Evolutionary conservation across 1,139 yeast genomes (phyloP).

Genomic region (Hansenula anomala): DNA sequence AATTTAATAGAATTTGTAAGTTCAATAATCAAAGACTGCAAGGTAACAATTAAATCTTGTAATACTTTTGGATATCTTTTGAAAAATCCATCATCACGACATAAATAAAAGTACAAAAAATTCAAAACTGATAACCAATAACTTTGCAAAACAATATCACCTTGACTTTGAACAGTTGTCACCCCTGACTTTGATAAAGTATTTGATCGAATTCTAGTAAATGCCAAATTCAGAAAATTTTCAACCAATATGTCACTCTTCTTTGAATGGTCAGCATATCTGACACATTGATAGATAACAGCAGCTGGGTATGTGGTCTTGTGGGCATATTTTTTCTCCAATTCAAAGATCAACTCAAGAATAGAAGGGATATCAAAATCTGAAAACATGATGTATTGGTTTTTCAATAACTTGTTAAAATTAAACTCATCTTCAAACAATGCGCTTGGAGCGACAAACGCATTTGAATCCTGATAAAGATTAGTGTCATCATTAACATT

Average conservation of each 20-base stretch:
- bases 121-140: constrained; percentile 72
- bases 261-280: constrained; percentile 57
- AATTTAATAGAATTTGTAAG: constrained; percentile 62
- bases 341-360: constrained; percentile 47
- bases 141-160: constrained; percentile 66
- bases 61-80: constrained; percentile 48
- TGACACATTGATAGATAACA: constrained; percentile 56
- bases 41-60: constrained; percentile 54
- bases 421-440: constrained; percentile 24
- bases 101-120: constrained; percentile 59
- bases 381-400: constrained; percentile 47
- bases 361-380: constrained; percentile 64
- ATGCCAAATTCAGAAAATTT: constrained; percentile 54
- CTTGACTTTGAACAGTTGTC: constrained; percentile 42
- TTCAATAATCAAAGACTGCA: constrained; percentile 59
- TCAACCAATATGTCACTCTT: constrained; percentile 50
- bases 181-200: constrained; percentile 51
- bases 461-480: constrained; percentile 14
- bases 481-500: constrained; percentile 19
- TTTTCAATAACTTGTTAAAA: constrained; percentile 25
- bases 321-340: constrained; percentile 42
- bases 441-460: constrained; percentile 5
- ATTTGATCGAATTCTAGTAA: constrained; percentile 55
- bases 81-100: constrained; percentile 51
- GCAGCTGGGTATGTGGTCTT: constrained; percentile 66